Base-by-base conservation (phyloP, 106 monocot species). In the Posidonia australis region DNA sequence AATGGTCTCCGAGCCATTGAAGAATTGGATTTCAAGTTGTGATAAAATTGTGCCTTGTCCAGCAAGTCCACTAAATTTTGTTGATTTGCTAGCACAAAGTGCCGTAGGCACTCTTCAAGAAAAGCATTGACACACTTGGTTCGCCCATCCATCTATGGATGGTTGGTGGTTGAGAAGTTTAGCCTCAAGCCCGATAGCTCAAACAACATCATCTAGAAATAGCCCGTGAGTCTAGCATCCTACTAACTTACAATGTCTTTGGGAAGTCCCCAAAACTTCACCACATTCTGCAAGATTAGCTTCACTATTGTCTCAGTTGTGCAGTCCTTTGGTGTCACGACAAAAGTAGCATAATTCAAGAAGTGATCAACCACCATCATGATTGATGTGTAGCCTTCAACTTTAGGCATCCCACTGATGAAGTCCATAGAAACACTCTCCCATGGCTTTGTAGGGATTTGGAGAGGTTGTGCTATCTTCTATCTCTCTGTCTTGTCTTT, bases 391-490 rank as follows among this genome's bases (percentile, higher is more conserved):
- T n/a, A n/a, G n/a, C n/a, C 57, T 11, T 58, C 57, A 12, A 58
- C 57, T 1, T 58, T 58, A 2, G 28, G 10, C 9, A 11, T 0
- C 53, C 53, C 53, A 53, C 14, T 53, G 53, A 53, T 53, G 53
- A 53, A 53, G 53, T 53, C 53, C 53, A 53, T 53, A 5, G 53
- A 53, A 5, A 53, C 53, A 53, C 53, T 53, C 53, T 53, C 53
- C 53, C 53, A 53, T 21, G 20, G 53, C n/a, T n/a, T n/a, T n/a
- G n/a, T n/a, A n/a, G n/a, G n/a, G n/a, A n/a, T n/a, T n/a, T n/a
- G n/a, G n/a, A 13, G 5, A 7, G 44, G 44, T 12, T 44, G 44
- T n/a, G 5, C 1, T 17, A n/a, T 0, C 0, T 51, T 51, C 5
- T 51, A 12, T 51, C n/a, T 12, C 0, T 51, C 5, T 12, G n/a